Evolutionary conservation across 345 rosid species (phyloP).

Genomic region (Trapa bicornis): DNA sequence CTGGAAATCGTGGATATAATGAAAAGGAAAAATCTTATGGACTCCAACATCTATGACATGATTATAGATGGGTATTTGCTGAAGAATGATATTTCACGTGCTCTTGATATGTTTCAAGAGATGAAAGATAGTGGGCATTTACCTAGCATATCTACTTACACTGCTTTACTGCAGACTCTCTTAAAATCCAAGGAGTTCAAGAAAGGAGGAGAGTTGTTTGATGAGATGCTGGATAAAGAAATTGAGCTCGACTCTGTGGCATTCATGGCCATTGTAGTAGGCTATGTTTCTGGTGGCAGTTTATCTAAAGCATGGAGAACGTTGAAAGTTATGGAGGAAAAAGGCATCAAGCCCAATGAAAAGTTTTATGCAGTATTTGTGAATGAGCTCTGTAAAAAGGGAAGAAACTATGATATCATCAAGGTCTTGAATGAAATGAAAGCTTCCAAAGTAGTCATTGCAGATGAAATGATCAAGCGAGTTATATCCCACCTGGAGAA

Average conservation of each 20-base stretch:
- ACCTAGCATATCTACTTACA: slow-evolving; percentile 42
- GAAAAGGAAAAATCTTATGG: slow-evolving; percentile 42
- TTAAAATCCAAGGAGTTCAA: slow-evolving; percentile 41
- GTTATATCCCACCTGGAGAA: slow-evolving; percentile 47
- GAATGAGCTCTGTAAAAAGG: slow-evolving; percentile 58
- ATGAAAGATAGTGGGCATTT: slow-evolving; percentile 41
- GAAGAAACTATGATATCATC: slow-evolving; percentile 35
- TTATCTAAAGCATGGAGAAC: slow-evolving; percentile 64
- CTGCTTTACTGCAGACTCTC: slow-evolving; percentile 54
- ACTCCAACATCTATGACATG: slow-evolving; percentile 35
- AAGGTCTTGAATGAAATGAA: slow-evolving; percentile 45
- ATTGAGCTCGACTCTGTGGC: slow-evolving; percentile 42
- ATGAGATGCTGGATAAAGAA: slow-evolving; percentile 58
- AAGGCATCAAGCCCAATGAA: slow-evolving; percentile 41
- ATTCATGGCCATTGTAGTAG: slow-evolving; percentile 53
- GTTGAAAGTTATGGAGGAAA: slow-evolving; percentile 41
- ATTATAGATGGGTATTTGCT: slow-evolving; percentile 50
- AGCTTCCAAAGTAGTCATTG: slow-evolving; percentile 33
- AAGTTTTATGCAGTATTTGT: slow-evolving; percentile 43
- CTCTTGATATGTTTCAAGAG: slow-evolving; percentile 38
- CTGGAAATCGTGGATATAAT: slow-evolving; percentile 55
- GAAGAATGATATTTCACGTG: slow-evolving; percentile 41
- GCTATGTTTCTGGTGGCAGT: slow-evolving; percentile 37
- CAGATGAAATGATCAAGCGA: slow-evolving; percentile 38
- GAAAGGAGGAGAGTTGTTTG: slow-evolving; percentile 41